Evolutionary conservation across 495 filamentous ascomycete species (phyloP), one percentile per base, ranked within the genome.

Genomic region (Talaromyces wortmannii): DNA sequence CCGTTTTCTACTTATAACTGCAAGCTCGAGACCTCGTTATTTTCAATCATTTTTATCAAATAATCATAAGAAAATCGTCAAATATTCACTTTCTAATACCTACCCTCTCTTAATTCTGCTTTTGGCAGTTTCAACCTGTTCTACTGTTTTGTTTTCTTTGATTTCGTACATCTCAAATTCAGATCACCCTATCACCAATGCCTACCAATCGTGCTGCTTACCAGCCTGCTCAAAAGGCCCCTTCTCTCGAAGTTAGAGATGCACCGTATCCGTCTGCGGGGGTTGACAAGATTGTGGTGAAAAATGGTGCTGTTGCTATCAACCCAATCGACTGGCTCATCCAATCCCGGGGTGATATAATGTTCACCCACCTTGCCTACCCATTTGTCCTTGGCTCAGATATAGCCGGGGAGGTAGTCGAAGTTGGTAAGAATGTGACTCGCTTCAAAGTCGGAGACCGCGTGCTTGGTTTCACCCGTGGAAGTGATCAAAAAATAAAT

Each of bases 311-410:
- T 18, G 61, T 75, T 11, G 76, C 73, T 18, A 63, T 80, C 48
- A 80, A 80, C 50, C 75, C 69, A 0, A 48, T 69, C 46, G 72
- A 76, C 61, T 58, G 55, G 47, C 55, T 64, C 12, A 65, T 68
- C 46, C 66, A 71, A 52, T 31, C 50, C n/a, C 31, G 50, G 43
- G 50, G 50, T 3, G 53, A 65, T 31, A 48, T 55, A n/a, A 61
- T 64, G 10, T 36, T 61, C 44, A 58, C 58, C 44, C 17, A 66
- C 5, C 50, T 52, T 23, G 3, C 65, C 1, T 83, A 77, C 46
- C 82, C 82, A 0, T 44, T 57, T 33, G 59, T 74, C 12, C 53
- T 73, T 10, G 76, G 75, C 36, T 63, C 54, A 29, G 76, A 79
- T 45, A 67, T 71, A 0, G 68, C 75, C 11, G 76, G 76, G 2